Evolutionary conservation across 371 early-diverging fungal species (phyloP), one percentile per base, ranked within the genome.

Genomic region (Apophysomyces elegans): DNA sequence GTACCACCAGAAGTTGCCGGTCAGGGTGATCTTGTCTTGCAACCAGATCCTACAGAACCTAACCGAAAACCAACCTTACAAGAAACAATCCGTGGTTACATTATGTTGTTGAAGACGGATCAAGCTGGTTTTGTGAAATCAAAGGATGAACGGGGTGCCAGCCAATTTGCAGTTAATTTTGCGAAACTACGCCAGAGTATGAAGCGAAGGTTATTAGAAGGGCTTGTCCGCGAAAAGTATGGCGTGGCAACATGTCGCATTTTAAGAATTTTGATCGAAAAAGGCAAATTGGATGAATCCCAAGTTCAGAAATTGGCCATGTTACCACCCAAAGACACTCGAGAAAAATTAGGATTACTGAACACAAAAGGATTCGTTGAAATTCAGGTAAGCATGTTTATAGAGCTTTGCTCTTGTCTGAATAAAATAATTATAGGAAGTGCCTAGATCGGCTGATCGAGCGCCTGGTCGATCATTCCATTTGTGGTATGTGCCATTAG

Each of bases 251-350:
- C 88, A 56, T 75, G 87, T 68, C 84, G 95, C 50, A 86, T 95
- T 44, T 81, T 92, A 71, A 77, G 92, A 43, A 84, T 95, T 58
- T 70, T 96, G 71, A 73, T 84, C 54, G 86, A 88, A 44, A 90
- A 91, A 72, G 90, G 91, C 44, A 93, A 93, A 77, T 75, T 95
- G 65, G 94, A 94, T 64, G 97, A 96, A 66, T 90, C 91, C 66
- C 87, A 91, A 78, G 80, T 93, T 21, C 82, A 88, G 32, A 91
- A 91, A 68, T 64, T 92, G 16, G 91, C 94, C 58, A 90, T 96
- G 88, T 72, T 94, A 67, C 87, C 90, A 1, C 77, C 83, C 47
- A 90, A 90, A 69, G 87, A 84, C 59, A 88, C 91, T 2, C 77
- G 95, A 58, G 90, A 91, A 68, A 85, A 86, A 35, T 70, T 93